A percentile compares a stretch with the other conserved stretches of the same genome.
Evolutionary conservation across 257 asterid genomes (phyloP).

Genomic region (Solanum commersonii): DNA sequence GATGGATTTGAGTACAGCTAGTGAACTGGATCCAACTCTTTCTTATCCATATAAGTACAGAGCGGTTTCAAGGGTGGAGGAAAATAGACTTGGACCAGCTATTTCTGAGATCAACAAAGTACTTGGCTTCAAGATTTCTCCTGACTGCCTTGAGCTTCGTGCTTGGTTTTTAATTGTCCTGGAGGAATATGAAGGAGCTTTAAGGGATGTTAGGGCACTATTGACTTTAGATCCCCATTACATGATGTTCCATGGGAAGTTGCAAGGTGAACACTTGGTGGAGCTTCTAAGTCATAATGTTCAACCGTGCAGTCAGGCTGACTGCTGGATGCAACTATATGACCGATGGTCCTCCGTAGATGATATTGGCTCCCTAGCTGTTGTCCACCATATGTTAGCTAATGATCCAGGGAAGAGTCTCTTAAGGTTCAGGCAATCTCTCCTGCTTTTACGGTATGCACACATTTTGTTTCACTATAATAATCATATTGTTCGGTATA

Average conservation of each 20-base stretch:
- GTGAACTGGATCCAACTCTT: conserved; percentile 88
- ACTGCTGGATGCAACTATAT: conserved; percentile 92
- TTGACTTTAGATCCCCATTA: conserved; percentile 73
- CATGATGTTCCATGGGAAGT: conserved; percentile 81
- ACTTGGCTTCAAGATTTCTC: conserved; percentile 70
- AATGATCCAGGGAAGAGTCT: conserved; percentile 88
- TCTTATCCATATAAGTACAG: conserved; percentile 77
- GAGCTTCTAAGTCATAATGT: conserved; percentile 52
- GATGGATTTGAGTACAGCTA: conserved; percentile 68
- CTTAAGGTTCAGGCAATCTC: conserved; percentile 78
- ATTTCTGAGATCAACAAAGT: conserved; percentile 71
- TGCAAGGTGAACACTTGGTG: conserved; percentile 57
- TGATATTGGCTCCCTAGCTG: conserved; percentile 93
- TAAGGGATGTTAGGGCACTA: conserved; percentile 75
- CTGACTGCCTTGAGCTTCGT: conserved; percentile 91
- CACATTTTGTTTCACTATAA: neutral
- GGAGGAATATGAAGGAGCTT: conserved; percentile 72
- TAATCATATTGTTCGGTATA: neutral
- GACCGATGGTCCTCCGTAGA: conserved; percentile 94
- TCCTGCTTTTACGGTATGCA: conserved; percentile 66
- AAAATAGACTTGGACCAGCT: conserved; percentile 45
- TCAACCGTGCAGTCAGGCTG: conserved; percentile 78
- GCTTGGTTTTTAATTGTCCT: conserved; percentile 80
- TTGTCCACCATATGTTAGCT: conserved; percentile 87
- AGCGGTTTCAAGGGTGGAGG: conserved; percentile 56